Base-by-base conservation (phyloP, 768 basidiomycete genomes). In the Nidularia sp. region DNA sequence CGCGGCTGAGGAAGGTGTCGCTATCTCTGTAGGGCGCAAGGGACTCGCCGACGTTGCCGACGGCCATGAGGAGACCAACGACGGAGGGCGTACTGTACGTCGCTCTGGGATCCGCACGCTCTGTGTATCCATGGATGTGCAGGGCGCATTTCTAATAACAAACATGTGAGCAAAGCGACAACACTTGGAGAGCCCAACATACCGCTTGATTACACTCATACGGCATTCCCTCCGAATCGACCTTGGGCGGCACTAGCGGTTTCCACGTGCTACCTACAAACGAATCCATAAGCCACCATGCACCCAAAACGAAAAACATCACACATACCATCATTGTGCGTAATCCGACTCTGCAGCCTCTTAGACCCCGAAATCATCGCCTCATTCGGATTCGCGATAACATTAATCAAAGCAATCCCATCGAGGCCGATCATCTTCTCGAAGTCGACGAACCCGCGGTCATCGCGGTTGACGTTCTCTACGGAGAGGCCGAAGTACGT, bases 361-460 rank as follows among this genome's bases (percentile, higher is more conserved):
- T 98, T 98, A 44, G 62, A 67, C 4, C 85, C 82, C 0, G 84
- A 81, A 4, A 96, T 63, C 3, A 74, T 69, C 0, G 94, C 93
- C 47, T 92, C 85, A 0, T 76, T 71, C 0, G 92, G 78, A 62
- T 98, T 97, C 5, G 86, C 69, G 5, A 99, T 93, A 35, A 98
- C 61, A 62, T 99, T 99, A 58, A 95, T 80, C 45, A 99, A 70
- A 4, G 96, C 96, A 56, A 99, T 96, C 0, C 97, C 97, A 65
- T 98, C 95, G 47, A 99, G 69, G 7, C 94, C 95, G 51, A 89
- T 83, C 79, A 98, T 88, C 76, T 98, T 99, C 73, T 99, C 97
- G 58, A 98, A 99, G 66, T 99, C 96, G 33, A 93, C 95, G 61
- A 80, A 98, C 4, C 97, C 97, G 0, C 72, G 64, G 0, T 81